Conservation (phyloP, 2,329 filamentous ascomycete genomes). For the Exophiala dermatitidis region DNA sequence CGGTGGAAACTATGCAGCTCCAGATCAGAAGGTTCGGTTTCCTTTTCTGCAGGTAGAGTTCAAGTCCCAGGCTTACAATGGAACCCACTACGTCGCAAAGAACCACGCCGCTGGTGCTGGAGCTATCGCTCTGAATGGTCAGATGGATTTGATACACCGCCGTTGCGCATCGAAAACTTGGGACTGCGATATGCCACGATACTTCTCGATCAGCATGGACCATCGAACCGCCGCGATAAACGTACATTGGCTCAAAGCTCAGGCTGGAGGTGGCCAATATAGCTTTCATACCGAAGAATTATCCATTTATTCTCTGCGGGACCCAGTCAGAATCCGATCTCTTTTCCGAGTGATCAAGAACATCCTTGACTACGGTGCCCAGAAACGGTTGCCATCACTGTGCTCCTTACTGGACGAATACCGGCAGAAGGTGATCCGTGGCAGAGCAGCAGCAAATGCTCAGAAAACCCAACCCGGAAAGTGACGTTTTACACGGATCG, state of each 20-base stretch:
- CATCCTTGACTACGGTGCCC: slow-evolving; percentile 15
- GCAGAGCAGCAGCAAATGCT: slow-evolving; percentile 10
- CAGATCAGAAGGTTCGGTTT: slow-evolving; percentile 15
- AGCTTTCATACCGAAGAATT: slow-evolving; percentile 17
- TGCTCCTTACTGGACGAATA: slow-evolving; percentile 17
- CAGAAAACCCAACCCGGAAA: slow-evolving; percentile 2
- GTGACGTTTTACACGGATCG: background rate
- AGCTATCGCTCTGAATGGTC: slow-evolving; percentile 13
- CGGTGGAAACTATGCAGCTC: slow-evolving; percentile 15
- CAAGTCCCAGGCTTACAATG: slow-evolving; percentile 15
- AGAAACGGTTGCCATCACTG: slow-evolving; percentile 9
- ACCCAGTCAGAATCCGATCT: slow-evolving; percentile 13
- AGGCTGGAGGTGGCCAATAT: slow-evolving; percentile 10
- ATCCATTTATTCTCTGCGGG: slow-evolving; percentile 8
- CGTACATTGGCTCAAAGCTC: slow-evolving; percentile 19
- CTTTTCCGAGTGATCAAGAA: slow-evolving; percentile 22
- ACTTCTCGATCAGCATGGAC: slow-evolving; percentile 20
- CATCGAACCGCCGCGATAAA: slow-evolving; percentile 11
- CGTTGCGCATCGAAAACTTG: slow-evolving; percentile 8
- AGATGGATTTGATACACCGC: slow-evolving; percentile 15
- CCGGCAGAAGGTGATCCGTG: slow-evolving; percentile 10
- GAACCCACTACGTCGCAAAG: slow-evolving; percentile 17
- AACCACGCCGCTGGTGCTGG: slow-evolving; percentile 19
- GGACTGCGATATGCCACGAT: slow-evolving; percentile 16
- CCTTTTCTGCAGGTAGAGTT: slow-evolving; percentile 17